Conservation (phyloP, 495 filamentous ascomycete species). For the Hyaloscypha hepaticicola region DNA sequence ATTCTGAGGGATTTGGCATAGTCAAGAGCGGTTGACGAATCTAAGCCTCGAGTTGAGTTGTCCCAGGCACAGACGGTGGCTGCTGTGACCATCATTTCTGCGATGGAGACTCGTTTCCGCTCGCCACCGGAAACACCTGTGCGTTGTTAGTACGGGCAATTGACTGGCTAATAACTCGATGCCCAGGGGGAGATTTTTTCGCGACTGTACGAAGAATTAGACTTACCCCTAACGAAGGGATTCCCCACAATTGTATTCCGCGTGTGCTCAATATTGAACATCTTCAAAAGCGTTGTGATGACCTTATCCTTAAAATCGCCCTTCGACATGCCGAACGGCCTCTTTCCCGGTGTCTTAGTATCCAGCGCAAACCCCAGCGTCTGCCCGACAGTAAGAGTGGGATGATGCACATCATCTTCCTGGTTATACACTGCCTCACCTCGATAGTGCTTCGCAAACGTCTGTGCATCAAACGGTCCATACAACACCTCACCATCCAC, state of each 20-base stretch:
- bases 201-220: neutral
- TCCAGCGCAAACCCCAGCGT: constrained; percentile 60
- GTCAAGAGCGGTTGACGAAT: constrained; percentile 76
- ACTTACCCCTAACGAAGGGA: constrained; percentile 53
- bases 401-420: constrained; percentile 65
- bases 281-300: constrained; percentile 38
- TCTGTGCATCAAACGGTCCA: constrained; percentile 58
- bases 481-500: constrained; percentile 64
- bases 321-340: constrained; percentile 29
- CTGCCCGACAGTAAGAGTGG: constrained; percentile 64
- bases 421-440: constrained; percentile 65
- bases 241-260: constrained; percentile 68
- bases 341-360: constrained; percentile 44
- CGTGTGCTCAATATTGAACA: constrained; percentile 80
- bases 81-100: constrained; percentile 64
- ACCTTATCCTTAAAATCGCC: constrained; percentile 28
- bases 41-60: constrained; percentile 77
- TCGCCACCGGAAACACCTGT: constrained; percentile 66
- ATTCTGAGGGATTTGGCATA: constrained; percentile 69
- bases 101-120: constrained; percentile 72
- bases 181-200: neutral
- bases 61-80: constrained; percentile 80
- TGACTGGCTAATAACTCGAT: neutral
- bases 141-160: neutral
- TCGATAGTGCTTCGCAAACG: constrained; percentile 59